A percentile compares a stretch with the other conserved stretches of the same genome.
Evolutionary conservation across 2,329 filamentous ascomycete species (phyloP).

Genomic region (Sporothrix schenckii): DNA sequence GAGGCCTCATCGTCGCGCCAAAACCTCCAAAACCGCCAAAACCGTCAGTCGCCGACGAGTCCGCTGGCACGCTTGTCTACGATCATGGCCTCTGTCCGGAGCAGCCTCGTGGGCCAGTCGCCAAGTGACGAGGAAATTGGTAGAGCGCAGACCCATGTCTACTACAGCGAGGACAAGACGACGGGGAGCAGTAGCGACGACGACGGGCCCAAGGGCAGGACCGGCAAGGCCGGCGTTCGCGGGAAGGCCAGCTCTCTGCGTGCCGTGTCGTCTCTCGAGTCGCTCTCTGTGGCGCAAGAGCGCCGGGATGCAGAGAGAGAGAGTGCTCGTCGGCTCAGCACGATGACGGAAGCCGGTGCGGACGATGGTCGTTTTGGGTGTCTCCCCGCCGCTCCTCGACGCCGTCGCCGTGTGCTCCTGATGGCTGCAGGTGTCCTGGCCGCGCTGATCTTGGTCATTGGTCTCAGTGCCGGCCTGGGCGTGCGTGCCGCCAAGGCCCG

Average conservation of each 20-base stretch:
- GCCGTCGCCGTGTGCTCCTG: not conserved
- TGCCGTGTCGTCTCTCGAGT: slow-evolving; percentile 3
- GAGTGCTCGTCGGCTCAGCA: not conserved
- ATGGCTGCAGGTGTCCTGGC: not conserved
- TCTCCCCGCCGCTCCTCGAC: not conserved
- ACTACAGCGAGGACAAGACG: slow-evolving; percentile 8
- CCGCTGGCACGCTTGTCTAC: slow-evolving; percentile 1
- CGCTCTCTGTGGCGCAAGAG: not conserved
- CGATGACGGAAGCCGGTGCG: not conserved
- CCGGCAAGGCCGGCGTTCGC: not conserved
- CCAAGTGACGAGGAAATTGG: not conserved
- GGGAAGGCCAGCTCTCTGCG: not conserved
- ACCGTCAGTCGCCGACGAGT: slow-evolving; percentile 9
- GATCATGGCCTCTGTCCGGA: slow-evolving; percentile 15
- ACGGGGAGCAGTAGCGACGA: slow-evolving; percentile 12
- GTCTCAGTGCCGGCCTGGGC: slow-evolving; percentile 7
- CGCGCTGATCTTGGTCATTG: not conserved
- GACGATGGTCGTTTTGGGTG: not conserved
- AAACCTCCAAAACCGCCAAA: not conserved
- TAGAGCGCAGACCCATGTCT: not conserved
- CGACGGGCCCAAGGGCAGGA: not conserved
- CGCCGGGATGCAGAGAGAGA: slow-evolving; percentile 10
- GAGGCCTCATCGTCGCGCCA: not conserved
- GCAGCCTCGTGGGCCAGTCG: slow-evolving; percentile 4
- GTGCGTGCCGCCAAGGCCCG: not conserved